These are phyloP conservation scores for Entomortierella chlamydospora DNA, from an alignment of 192 early-diverging fungal genomes.

Conservation along the genomic window DNA sequence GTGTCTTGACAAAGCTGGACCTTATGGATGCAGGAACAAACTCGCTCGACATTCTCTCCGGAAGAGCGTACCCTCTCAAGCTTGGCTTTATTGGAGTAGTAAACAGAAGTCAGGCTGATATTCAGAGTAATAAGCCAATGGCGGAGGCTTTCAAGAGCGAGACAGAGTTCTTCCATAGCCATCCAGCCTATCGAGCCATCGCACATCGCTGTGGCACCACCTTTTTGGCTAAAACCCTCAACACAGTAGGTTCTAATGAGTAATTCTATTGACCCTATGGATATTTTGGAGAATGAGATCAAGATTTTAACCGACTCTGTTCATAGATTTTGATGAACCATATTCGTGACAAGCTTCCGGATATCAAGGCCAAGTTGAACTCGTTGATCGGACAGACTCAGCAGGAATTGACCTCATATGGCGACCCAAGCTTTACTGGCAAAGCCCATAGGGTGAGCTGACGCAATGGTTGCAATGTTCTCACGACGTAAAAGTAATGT, in stretches of 20 bases:
- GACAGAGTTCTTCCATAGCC: constrained; percentile 74
- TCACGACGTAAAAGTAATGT: too few relatives aligned
- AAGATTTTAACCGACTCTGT: background rate
- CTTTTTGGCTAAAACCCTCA: constrained; percentile 75
- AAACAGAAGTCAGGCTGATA: constrained; percentile 87
- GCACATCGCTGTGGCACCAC: constrained; percentile 78
- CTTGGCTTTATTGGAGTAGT: constrained; percentile 87
- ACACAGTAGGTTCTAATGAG: constrained; percentile 56
- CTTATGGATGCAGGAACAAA: constrained; percentile 89
- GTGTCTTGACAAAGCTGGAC: constrained; percentile 87
- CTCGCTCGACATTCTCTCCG: constrained; percentile 82
- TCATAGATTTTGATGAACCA: constrained; percentile 78
- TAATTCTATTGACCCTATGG: background rate
- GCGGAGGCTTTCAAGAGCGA: constrained; percentile 74
- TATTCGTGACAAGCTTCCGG: constrained; percentile 83
- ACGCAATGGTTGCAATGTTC: constrained; percentile 7
- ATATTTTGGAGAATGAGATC: background rate
- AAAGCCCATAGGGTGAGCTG: constrained; percentile 57
- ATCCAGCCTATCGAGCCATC: constrained; percentile 79
- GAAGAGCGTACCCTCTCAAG: constrained; percentile 80
- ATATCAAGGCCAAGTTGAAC: constrained; percentile 80
- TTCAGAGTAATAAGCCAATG: constrained; percentile 77
- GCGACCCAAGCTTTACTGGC: constrained; percentile 64
- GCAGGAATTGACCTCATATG: constrained; percentile 78
- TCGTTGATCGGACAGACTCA: constrained; percentile 82